A percentile compares a stretch with the other conserved stretches of the same genome.
Conservation (phyloP, 306 rosid genomes). For the Lablab purpureus region DNA sequence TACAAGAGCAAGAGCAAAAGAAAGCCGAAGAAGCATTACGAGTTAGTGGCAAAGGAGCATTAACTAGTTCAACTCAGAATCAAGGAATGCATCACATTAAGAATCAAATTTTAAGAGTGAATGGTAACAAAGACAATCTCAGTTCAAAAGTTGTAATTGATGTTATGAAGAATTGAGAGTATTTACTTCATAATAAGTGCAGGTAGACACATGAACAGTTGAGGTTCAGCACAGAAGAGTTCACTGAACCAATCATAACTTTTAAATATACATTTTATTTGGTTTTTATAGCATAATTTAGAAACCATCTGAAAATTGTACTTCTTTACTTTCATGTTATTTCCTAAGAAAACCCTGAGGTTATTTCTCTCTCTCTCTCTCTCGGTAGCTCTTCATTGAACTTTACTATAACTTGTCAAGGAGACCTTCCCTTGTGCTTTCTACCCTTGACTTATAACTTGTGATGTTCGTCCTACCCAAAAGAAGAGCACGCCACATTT, state of each 20-base stretch:
- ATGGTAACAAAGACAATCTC: neutral
- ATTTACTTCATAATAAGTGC: neutral
- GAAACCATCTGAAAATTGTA: neutral
- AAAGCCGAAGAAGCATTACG: neutral
- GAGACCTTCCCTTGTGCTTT: neutral
- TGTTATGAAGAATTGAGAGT: neutral
- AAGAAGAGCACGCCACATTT: conserved; percentile 6
- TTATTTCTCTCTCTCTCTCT: neutral
- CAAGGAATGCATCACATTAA: neutral
- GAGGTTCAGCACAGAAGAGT: neutral
- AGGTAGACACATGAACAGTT: neutral
- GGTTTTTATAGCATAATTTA: neutral
- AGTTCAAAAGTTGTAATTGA: neutral
- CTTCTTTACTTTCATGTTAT: neutral
- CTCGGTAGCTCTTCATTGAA: neutral
- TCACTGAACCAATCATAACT: neutral
- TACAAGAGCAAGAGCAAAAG: neutral
- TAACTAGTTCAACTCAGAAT: neutral
- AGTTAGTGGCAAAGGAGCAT: neutral
- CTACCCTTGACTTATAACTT: neutral
- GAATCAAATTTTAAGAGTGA: neutral
- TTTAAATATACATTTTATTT: neutral
- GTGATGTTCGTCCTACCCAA: conserved; percentile 1
- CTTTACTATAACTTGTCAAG: neutral
- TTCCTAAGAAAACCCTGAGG: neutral